A percentile compares a stretch with the other conserved stretches of the same genome.
phyloP scores from a whole-genome alignment of 352 stramenopile species.

The Phytophthora cactorum region DNA sequence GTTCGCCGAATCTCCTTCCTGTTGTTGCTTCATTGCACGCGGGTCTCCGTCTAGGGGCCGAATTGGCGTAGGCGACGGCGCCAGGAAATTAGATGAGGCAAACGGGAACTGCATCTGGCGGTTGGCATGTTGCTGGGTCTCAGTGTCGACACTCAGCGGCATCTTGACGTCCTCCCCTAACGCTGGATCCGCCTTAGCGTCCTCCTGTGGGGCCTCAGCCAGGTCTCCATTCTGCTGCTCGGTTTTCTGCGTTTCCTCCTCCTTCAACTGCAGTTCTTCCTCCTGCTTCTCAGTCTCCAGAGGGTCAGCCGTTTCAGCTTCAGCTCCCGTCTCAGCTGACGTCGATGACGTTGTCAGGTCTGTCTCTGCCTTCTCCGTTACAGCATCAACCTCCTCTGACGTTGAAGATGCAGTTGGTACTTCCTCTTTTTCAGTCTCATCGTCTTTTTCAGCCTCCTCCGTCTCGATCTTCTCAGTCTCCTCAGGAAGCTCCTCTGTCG shows the following conservation, averaged over 20 bases:
- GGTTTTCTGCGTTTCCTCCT: constrained; percentile 7
- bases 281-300: background rate
- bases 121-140: constrained; percentile 15
- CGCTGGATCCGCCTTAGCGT: background rate
- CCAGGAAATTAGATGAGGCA: constrained; percentile 66
- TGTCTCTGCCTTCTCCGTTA: constrained; percentile 3
- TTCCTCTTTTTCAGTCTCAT: constrained; percentile 4
- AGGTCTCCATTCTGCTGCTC: constrained; percentile 4
- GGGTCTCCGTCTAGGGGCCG: constrained; percentile 73
- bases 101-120: constrained; percentile 62
- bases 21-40: constrained; percentile 41
- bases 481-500: background rate
- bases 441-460: background rate
- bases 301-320: constrained; percentile 4
- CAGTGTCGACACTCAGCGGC: constrained; percentile 24
- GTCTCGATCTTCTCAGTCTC: constrained; percentile 1
- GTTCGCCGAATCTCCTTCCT: constrained; percentile 17
- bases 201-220: constrained; percentile 1
- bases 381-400: background rate
- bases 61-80: constrained; percentile 75
- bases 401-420: background rate
- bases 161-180: background rate
- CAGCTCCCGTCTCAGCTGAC: constrained; percentile 7
- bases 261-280: constrained; percentile 1
- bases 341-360: constrained; percentile 6